Evolutionary conservation across 1,139 yeast species (phyloP).

Genomic region (Yamadazyma songkhlaensis): DNA sequence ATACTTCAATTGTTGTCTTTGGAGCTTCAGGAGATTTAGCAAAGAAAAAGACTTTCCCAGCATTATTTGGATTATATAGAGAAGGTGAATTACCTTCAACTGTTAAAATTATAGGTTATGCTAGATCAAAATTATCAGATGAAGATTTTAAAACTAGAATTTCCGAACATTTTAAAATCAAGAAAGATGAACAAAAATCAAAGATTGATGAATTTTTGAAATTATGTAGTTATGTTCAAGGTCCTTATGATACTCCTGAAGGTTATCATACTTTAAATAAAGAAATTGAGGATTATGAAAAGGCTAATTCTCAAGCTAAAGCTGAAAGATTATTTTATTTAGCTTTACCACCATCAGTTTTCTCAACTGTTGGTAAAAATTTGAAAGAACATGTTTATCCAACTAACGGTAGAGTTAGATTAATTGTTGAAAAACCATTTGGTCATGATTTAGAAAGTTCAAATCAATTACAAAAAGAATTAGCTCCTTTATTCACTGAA

Average conservation of each 20-base stretch:
- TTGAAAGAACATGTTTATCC: conserved; percentile 72
- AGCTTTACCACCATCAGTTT: conserved; percentile 93
- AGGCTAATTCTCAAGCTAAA: conserved; percentile 35
- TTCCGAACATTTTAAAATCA: conserved; percentile 58
- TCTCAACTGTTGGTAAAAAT: conserved; percentile 72
- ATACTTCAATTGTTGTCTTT: conserved; percentile 77
- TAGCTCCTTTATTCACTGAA: conserved; percentile 86
- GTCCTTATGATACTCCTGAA: conserved; percentile 76
- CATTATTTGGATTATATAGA: conserved; percentile 67
- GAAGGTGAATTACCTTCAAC: conserved; percentile 75
- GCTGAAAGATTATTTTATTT: conserved; percentile 82
- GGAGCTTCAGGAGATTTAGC: conserved; percentile 99
- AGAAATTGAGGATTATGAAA: conserved; percentile 59
- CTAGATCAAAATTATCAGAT: conserved; percentile 70
- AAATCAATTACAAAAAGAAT: conserved; percentile 67
- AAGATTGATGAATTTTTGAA: conserved; percentile 63
- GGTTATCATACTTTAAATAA: conserved; percentile 62
- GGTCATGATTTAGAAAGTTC: conserved; percentile 87
- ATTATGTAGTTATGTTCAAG: conserved; percentile 66
- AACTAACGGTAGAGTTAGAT: conserved; percentile 64
- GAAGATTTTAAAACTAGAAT: conserved; percentile 70
- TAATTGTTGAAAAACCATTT: conserved; percentile 95
- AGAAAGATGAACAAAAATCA: conserved; percentile 41
- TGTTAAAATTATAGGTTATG: conserved; percentile 84
- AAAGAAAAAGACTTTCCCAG: conserved; percentile 91